Evolutionary conservation across 2,329 filamentous ascomycete genomes (phyloP).

Genomic region (Leptographium procerum): DNA sequence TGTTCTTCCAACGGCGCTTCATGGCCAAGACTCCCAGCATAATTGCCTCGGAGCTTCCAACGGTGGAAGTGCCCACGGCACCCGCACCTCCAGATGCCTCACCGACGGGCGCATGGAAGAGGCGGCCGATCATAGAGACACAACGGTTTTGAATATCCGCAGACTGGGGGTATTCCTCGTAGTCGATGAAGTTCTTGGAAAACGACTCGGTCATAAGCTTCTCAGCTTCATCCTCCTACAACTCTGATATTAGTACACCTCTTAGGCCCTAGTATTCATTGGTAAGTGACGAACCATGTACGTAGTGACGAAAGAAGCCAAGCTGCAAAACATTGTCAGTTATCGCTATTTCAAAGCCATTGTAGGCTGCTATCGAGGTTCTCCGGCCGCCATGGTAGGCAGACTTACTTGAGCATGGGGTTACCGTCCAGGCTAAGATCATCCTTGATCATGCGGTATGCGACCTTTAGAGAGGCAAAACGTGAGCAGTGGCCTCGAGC

Average conservation of each 20-base stretch:
- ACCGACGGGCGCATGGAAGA: conserved; percentile 67
- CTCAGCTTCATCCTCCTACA: conserved; percentile 81
- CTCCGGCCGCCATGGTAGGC: not conserved
- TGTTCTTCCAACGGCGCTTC: conserved; percentile 91
- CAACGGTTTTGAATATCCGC: conserved; percentile 87
- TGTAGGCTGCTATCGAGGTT: not conserved
- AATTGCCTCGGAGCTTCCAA: conserved; percentile 84
- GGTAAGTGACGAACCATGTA: conserved; percentile 59
- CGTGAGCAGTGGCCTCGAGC: not conserved
- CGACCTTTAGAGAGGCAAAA: conserved; percentile 35
- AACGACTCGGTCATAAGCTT: conserved; percentile 90
- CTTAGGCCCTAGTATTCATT: not conserved
- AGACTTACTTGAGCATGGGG: conserved; percentile 65
- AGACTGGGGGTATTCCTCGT: conserved; percentile 72
- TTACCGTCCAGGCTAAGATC: conserved; percentile 86
- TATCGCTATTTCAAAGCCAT: not conserved
- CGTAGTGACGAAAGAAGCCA: conserved; percentile 89
- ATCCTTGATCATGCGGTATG: conserved; percentile 96
- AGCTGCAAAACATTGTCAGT: conserved; percentile 30
- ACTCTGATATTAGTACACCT: not conserved
- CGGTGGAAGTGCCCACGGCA: conserved; percentile 75
- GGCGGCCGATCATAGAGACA: conserved; percentile 77
- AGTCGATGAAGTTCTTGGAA: conserved; percentile 91
- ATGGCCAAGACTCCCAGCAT: conserved; percentile 78
- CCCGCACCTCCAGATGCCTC: conserved; percentile 39